Evolutionary conservation across 208 protist genomes (phyloP), one percentile per base, ranked within the genome.

Genomic region (Crithidia expoeki): DNA sequence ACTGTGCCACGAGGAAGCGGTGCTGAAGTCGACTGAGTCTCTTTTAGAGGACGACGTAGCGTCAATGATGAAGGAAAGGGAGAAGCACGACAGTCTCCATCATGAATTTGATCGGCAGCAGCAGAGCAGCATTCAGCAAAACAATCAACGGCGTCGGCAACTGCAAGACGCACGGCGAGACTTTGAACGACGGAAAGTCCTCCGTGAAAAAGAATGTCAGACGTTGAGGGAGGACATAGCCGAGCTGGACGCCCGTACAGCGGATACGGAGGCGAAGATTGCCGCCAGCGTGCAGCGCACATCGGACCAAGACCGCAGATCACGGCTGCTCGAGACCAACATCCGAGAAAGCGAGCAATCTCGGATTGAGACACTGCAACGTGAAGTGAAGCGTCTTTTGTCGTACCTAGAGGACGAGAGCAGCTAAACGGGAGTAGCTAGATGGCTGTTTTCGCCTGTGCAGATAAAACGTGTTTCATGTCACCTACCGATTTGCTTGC

Each of bases 351-450:
- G 33, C 19, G 57, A 64, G 67, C 57, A 25, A 4, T 11, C 25
- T 16, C n/a, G 67, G n/a, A 40, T 72, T 17, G 67, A 42, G 17
- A 0, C 57, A 10, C 27, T 57, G 57, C n/a, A 65, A 21, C 42
- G 16, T 19, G 44, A 49, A 0, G 23, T 59, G 0, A 17, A 44
- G 28, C 36, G 65, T 14, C 64, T 62, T 7, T 10, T 36, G 5
- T 44, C 33, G 7, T 19, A 69, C 14, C 1, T 58, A 32, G 32
- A 52, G n/a, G 49, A 9, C 4, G n/a, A 28, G 7, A 32, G 32
- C 21, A 11, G 36, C 4, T 5, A 49, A 19, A 17, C 16, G 21
- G 44, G 44, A 21, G 21, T 49, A 49, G 44, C 16, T 49, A 17
- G 10, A 23, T 19, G 44, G 19, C 44, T 6, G 44, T 49, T 49